phyloP scores from a whole-genome alignment of 2,329 filamentous ascomycete genomes.

The Colletotrichum orbiculare region DNA sequence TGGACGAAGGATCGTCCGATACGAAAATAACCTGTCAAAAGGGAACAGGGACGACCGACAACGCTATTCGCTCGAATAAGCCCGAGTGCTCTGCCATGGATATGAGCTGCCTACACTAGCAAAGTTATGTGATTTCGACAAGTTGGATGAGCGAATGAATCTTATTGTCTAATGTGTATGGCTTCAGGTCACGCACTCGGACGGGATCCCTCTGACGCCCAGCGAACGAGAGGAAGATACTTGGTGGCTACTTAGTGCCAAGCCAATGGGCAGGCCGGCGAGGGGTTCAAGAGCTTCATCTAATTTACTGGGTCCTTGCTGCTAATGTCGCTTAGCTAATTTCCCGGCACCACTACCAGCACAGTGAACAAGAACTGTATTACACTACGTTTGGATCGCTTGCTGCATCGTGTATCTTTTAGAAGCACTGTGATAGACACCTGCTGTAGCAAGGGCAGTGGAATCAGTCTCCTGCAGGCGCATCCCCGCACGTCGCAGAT shows the following conservation, averaged over 20 bases:
- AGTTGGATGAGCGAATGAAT: background rate
- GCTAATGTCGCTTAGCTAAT: slow-evolving; percentile 40
- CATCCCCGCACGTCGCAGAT: slow-evolving; percentile 26
- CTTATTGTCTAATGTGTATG: background rate
- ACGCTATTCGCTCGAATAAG: slow-evolving; percentile 8
- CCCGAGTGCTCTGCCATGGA: background rate
- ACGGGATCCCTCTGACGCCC: background rate
- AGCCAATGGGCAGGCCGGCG: slow-evolving; percentile 18
- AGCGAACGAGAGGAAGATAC: background rate
- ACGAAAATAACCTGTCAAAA: slow-evolving; percentile 33
- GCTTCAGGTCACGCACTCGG: slow-evolving; percentile 3
- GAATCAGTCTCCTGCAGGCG: background rate
- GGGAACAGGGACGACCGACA: background rate
- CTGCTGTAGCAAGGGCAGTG: background rate
- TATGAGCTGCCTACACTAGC: background rate
- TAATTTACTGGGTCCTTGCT: slow-evolving; percentile 30
- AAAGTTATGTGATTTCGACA: background rate
- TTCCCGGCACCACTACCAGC: slow-evolving; percentile 28
- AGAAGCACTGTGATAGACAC: too few relatives aligned
- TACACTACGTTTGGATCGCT: too few relatives aligned
- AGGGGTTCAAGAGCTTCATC: slow-evolving; percentile 26
- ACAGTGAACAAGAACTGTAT: too few relatives aligned
- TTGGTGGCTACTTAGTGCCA: slow-evolving; percentile 3
- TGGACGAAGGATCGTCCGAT: background rate
- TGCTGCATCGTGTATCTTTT: too few relatives aligned